phyloP scores from a whole-genome alignment of 202 grass and related monocot species.

The Eragrostis tef region DNA sequence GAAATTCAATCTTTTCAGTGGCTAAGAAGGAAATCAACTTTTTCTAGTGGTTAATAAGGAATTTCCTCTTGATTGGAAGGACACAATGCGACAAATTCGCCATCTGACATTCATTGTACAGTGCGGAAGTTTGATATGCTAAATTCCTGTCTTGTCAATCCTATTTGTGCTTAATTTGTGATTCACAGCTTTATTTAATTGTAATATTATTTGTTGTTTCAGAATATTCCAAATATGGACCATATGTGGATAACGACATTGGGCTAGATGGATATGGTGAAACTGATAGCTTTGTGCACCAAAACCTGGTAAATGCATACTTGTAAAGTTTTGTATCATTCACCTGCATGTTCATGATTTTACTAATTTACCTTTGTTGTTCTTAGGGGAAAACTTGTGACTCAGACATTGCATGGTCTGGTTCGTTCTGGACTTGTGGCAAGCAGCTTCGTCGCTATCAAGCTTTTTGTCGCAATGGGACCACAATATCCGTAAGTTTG shows the following conservation, averaged over 20 bases:
- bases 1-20: too few relatives aligned
- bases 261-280: conserved; percentile 62
- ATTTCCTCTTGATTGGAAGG: too few relatives aligned
- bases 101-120: neutral
- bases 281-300: conserved; percentile 44
- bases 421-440: conserved; percentile 83
- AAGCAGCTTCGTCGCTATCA: conserved; percentile 88
- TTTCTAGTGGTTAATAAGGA: too few relatives aligned
- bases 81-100: neutral
- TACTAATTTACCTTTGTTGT: conserved; percentile 30
- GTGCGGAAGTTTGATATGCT: neutral
- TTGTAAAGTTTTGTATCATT: conserved; percentile 23
- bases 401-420: conserved; percentile 92
- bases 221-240: conserved; percentile 54
- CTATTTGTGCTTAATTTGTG: conserved; percentile 10
- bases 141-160: neutral
- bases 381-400: conserved; percentile 63
- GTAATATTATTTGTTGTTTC: conserved; percentile 26
- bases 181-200: conserved; percentile 1
- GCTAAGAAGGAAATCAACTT: too few relatives aligned
- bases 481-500: conserved; percentile 76
- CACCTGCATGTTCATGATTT: conserved; percentile 7
- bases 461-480: conserved; percentile 82
- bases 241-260: conserved; percentile 38
- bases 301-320: conserved; percentile 56